Evolutionary conservation across 805 yeast genomes (phyloP).

Genomic region (Hanseniaspora mollemarum): DNA sequence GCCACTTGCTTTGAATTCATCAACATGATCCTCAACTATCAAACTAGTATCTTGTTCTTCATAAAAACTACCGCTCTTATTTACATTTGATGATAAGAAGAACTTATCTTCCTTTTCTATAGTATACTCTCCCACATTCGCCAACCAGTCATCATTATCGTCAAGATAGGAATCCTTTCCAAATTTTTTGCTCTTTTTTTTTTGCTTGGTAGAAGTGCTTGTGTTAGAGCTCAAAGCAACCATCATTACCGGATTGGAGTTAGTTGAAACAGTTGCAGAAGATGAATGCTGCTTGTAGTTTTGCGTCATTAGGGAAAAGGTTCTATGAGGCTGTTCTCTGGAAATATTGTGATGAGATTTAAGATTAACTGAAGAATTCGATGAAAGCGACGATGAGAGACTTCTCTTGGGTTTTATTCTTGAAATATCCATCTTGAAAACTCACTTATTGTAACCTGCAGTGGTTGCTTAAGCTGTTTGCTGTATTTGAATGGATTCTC

Average conservation of each 20-base stretch:
- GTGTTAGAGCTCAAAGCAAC: background rate
- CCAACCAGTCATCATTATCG: slow-evolving; percentile 13
- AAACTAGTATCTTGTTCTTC: background rate
- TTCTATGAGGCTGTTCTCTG: slow-evolving; percentile 12
- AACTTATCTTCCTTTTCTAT: slow-evolving; percentile 15
- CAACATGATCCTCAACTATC: background rate
- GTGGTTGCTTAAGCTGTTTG: background rate
- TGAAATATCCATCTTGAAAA: slow-evolving; percentile 1
- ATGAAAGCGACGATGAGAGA: background rate
- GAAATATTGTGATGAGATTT: slow-evolving; percentile 15
- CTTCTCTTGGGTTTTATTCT: slow-evolving; percentile 3
- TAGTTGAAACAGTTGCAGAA: background rate
- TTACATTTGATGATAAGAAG: background rate
- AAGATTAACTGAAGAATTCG: background rate
- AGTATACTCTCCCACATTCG: slow-evolving; percentile 13
- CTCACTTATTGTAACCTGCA: background rate
- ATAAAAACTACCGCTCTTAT: background rate
- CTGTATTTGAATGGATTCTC: background rate
- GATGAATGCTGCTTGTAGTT: slow-evolving; percentile 3
- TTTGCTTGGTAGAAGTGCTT: background rate
- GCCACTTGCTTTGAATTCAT: background rate
- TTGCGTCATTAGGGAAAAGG: slow-evolving; percentile 9
- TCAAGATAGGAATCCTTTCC: slow-evolving; percentile 1
- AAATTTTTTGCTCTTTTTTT: background rate
- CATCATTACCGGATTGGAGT: background rate